Conservation (phyloP, 495 filamentous ascomycete species). For the Xylaria nigripes region DNA sequence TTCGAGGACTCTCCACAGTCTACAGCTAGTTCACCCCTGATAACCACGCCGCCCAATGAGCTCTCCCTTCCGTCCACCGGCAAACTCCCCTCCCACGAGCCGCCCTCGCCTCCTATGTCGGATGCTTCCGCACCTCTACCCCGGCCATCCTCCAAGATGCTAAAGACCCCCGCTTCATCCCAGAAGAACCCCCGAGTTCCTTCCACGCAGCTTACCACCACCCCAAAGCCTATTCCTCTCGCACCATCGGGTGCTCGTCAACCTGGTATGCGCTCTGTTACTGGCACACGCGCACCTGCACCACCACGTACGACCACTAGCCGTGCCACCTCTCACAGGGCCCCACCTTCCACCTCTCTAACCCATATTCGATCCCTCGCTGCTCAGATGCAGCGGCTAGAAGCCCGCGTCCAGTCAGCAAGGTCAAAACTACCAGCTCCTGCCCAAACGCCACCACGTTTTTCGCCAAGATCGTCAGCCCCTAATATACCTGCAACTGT, state of each 20-base stretch:
- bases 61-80: constrained; percentile 46
- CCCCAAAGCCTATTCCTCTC: constrained; percentile 39
- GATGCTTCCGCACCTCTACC: constrained; percentile 63
- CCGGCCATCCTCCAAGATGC: constrained; percentile 22
- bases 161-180: constrained; percentile 27
- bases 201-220: constrained; percentile 41
- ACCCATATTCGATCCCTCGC: constrained; percentile 88
- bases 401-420: constrained; percentile 87
- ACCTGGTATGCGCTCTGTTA: constrained; percentile 29
- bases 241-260: constrained; percentile 25
- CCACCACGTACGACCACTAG: constrained; percentile 21
- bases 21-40: constrained; percentile 63
- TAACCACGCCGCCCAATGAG: constrained; percentile 60
- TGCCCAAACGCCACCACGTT: constrained; percentile 68
- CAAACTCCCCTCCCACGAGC: constrained; percentile 33
- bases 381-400: constrained; percentile 92
- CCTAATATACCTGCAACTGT: constrained; percentile 62
- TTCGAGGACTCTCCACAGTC: constrained; percentile 51
- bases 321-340: constrained; percentile 33
- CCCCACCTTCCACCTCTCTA: constrained; percentile 78
- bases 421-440: constrained; percentile 84
- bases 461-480: constrained; percentile 58
- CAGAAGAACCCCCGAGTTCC: constrained; percentile 40
- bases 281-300: constrained; percentile 28
- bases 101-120: constrained; percentile 61